These are phyloP conservation scores for Phytopythium sindhum DNA, from an alignment of 352 stramenopile genomes.

Conservation along the genomic window DNA sequence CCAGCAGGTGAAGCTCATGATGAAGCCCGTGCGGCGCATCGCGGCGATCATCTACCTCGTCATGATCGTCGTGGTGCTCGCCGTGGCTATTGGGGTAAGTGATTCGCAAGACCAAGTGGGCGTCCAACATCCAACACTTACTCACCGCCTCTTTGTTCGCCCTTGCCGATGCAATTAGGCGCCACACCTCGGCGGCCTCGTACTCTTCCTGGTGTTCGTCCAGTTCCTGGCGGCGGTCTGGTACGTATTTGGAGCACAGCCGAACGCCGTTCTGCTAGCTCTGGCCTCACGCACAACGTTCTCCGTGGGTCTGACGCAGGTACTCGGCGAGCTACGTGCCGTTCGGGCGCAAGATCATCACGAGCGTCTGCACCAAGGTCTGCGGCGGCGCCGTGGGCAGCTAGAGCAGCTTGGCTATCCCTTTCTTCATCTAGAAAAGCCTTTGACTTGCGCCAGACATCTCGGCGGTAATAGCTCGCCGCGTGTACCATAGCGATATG, in stretches of 20 bases:
- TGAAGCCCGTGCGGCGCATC: constrained; percentile 75
- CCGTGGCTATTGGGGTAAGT: constrained; percentile 61
- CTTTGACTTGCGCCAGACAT: background rate
- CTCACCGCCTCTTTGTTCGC: background rate
- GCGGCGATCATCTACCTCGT: constrained; percentile 68
- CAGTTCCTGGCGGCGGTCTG: constrained; percentile 74
- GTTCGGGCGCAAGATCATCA: constrained; percentile 81
- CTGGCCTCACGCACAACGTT: no score
- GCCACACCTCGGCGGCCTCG: constrained; percentile 62
- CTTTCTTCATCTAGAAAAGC: background rate
- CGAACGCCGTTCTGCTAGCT: background rate
- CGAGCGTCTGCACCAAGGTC: constrained; percentile 56
- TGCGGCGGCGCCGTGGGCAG: constrained; percentile 31
- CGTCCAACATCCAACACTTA: background rate
- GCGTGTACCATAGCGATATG: background rate
- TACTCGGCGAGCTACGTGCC: constrained; percentile 85
- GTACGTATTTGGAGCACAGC: constrained; percentile 19
- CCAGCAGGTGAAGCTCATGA: constrained; percentile 87
- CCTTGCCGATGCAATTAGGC: constrained; percentile 23
- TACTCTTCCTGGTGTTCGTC: constrained; percentile 75
- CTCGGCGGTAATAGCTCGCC: no score
- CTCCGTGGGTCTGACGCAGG: constrained; percentile 14
- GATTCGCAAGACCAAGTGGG: background rate
- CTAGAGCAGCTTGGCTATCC: background rate
- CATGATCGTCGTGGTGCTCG: constrained; percentile 78